A percentile compares a stretch with the other conserved stretches of the same genome.
These are phyloP conservation scores for Thraustotheca clavata DNA, from an alignment of 352 stramenopile genomes.

Conservation along the genomic window DNA sequence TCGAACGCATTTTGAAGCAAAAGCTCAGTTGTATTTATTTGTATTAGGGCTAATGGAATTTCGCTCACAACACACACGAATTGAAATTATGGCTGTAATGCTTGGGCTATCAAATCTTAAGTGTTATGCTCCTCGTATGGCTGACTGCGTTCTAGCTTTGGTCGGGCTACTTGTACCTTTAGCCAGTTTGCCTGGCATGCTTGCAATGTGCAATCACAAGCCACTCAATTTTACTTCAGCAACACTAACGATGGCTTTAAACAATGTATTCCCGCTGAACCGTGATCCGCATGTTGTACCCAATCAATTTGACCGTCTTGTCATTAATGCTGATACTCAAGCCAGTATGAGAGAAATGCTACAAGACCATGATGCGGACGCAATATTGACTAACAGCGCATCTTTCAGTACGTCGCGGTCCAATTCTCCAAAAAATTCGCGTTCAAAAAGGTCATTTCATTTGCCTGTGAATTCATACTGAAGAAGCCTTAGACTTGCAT, in stretches of 20 bases:
- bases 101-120: not conserved
- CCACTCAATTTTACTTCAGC: not conserved
- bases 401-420: not conserved
- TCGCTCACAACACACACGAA: not conserved
- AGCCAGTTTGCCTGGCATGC: not conserved
- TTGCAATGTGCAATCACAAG: not conserved
- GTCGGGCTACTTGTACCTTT: conserved; percentile 7
- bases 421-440: not conserved
- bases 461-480: not conserved
- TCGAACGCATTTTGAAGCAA: not conserved
- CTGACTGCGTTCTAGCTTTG: not conserved
- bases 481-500: not conserved
- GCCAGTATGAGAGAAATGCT: not conserved
- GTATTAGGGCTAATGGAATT: conserved; percentile 1
- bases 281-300: not conserved
- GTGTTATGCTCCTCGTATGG: not conserved
- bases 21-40: conserved; percentile 15
- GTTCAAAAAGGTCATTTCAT: not conserved
- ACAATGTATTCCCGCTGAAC: not conserved
- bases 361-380: not conserved
- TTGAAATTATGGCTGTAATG: conserved; percentile 8
- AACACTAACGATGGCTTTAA: not conserved
- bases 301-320: conserved; percentile 7
- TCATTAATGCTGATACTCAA: not conserved
- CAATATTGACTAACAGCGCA: not conserved